A percentile compares a stretch with the other conserved stretches of the same genome.
These are phyloP conservation scores for Penicillium waksmanii DNA, from an alignment of 495 filamentous ascomycete genomes.

Conservation along the genomic window DNA sequence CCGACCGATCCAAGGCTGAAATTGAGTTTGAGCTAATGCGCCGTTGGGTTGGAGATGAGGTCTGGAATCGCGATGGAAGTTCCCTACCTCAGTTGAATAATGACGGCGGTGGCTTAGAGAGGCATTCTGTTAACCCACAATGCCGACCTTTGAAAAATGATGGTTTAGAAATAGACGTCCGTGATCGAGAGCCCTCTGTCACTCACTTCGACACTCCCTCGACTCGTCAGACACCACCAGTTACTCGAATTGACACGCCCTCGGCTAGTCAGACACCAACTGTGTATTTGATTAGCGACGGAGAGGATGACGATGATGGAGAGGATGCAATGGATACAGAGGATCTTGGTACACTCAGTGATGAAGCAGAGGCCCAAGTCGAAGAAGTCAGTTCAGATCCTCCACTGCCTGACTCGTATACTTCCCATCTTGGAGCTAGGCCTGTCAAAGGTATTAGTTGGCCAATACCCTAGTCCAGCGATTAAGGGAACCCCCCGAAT, in stretches of 20 bases:
- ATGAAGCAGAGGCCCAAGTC: neutral
- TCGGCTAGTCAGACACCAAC: neutral
- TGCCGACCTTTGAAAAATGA: neutral
- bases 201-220: too few relatives aligned
- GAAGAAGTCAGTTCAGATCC: neutral
- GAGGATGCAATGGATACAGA: neutral
- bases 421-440: neutral
- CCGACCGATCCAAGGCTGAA: slow-evolving; percentile 36
- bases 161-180: neutral
- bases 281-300: slow-evolving; percentile 1
- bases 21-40: slow-evolving; percentile 46
- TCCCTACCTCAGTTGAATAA: neutral
- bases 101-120: neutral
- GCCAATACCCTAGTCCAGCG: neutral
- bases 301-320: neutral
- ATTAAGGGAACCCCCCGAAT: neutral
- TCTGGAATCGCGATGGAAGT: slow-evolving; percentile 15
- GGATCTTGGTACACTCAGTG: neutral
- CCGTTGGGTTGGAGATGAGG: slow-evolving; percentile 37
- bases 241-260: neutral
- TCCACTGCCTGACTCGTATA: neutral
- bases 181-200: neutral
- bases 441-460: neutral
- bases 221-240: neutral
- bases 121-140: neutral